Evolutionary conservation across 768 basidiomycete species (phyloP), one percentile per base, ranked within the genome.

Genomic region (Stropharia rugosoannulata): DNA sequence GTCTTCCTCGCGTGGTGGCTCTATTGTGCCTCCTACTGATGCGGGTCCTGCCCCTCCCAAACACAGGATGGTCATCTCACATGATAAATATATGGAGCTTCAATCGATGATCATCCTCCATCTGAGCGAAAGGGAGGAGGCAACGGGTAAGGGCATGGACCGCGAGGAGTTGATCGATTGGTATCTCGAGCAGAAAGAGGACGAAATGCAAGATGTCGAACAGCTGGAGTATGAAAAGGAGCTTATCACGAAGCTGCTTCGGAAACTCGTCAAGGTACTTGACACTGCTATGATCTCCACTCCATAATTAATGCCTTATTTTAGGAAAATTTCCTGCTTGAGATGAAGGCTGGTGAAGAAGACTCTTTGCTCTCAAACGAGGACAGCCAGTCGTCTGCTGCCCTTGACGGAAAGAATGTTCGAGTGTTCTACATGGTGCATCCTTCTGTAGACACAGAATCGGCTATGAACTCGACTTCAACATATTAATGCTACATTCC

Each of bases 101-200:
- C 94, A 94, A 75, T 90, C 87, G 65, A 77, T 98, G 61, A 84
- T 97, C 63, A 86, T 99, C 27, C 66, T 95, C 54, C 89, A 95
- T 63, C 74, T 99, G 22, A 76, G 85, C 15, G 84, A 87, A 37
- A 75, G 85, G 11, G 97, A 99, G 73, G 78, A 81, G 25, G 82
- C 85, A 63, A 87, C 83, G 0, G 88, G 87, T 16, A 77, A 72
- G 50, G 95, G 95, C 2, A 73, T 96, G 39, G 90, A 94, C 64
- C 81, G 88, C 43, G 94, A 96, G 61, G 95, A 97, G 63, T 79
- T 99, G 53, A 89, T 96, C 59, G 93, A 96, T 68, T 96, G 94
- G 95, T 98, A 98, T 67, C 81, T 98, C 53, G 97, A 99, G 74
- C 73, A 83, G 60, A 89, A 85, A 69, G 97, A 99, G 70, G 75